Evolutionary conservation across 768 basidiomycete species (phyloP).

Genomic region (Dentipellis fragilis): DNA sequence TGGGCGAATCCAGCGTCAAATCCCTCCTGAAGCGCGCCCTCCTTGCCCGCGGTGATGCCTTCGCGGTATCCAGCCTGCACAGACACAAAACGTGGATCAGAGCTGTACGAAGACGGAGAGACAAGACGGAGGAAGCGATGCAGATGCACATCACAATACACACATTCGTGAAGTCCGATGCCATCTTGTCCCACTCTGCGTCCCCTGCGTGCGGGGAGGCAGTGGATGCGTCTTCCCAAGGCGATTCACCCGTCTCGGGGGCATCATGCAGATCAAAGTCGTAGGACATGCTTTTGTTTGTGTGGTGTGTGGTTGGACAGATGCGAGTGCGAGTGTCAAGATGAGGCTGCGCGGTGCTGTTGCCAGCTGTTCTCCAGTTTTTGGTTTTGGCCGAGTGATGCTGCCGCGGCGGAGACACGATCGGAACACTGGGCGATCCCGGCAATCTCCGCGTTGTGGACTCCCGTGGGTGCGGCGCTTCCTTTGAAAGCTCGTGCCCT

Average conservation of each 20-base stretch:
- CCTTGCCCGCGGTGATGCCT: slow-evolving; percentile 89
- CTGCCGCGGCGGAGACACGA: not conserved
- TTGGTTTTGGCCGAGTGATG: too few relatives aligned
- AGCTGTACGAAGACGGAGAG: not conserved
- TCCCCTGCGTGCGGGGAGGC: slow-evolving; percentile 22
- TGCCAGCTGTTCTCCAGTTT: not conserved
- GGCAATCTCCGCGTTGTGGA: not conserved
- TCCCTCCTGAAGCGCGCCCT: slow-evolving; percentile 76
- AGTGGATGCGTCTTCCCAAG: slow-evolving; percentile 46
- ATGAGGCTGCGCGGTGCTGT: not conserved
- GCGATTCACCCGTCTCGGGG: slow-evolving; percentile 28
- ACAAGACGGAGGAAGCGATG: not conserved
- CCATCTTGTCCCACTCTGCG: slow-evolving; percentile 59
- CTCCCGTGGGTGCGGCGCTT: not conserved
- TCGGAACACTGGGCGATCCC: not conserved
- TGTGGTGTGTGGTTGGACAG: not conserved
- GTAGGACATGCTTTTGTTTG: not conserved
- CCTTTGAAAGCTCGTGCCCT: not conserved
- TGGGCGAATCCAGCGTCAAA: slow-evolving; percentile 80
- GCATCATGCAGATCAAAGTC: not conserved
- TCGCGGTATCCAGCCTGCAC: slow-evolving; percentile 88
- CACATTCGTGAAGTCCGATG: slow-evolving; percentile 65
- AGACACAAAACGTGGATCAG: not conserved
- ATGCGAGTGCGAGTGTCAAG: not conserved
- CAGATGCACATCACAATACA: slow-evolving; percentile 7